Conservation (phyloP, 2,329 filamentous ascomycete genomes). For the Phialophora expanda region DNA sequence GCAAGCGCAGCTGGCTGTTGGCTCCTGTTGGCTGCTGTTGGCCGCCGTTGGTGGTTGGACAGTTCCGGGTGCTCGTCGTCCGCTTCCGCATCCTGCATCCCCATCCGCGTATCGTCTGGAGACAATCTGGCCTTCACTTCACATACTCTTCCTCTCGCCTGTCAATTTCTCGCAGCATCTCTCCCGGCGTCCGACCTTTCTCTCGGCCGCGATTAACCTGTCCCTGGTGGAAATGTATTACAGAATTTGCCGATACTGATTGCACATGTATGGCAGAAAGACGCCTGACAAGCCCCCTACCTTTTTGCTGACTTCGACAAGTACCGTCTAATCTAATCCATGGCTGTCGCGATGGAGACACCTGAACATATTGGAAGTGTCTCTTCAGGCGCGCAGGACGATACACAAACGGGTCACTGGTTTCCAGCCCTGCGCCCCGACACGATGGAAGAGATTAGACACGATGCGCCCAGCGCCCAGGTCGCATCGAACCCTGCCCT, state of each 20-base stretch:
- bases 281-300: slow-evolving; percentile 9
- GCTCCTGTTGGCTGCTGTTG: neutral
- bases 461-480: slow-evolving; percentile 4
- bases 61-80: neutral
- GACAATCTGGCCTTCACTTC: slow-evolving; percentile 19
- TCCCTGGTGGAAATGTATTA: slow-evolving; percentile 29
- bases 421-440: slow-evolving; percentile 62
- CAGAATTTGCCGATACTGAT: slow-evolving; percentile 20
- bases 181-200: slow-evolving; percentile 1
- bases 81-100: slow-evolving; percentile 13
- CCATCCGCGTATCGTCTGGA: slow-evolving; percentile 13
- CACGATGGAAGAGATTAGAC: slow-evolving; percentile 30
- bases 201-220: neutral
- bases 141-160: neutral
- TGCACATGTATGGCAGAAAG: slow-evolving; percentile 27
- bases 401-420: slow-evolving; percentile 51
- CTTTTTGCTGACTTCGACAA: slow-evolving; percentile 26
- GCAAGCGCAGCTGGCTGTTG: neutral
- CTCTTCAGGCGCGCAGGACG: slow-evolving; percentile 19
- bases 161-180: neutral
- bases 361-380: slow-evolving; percentile 9
- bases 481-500: slow-evolving; percentile 2
- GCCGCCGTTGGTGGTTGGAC: neutral
- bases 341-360: slow-evolving; percentile 22
- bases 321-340: slow-evolving; percentile 16